Base-by-base conservation (phyloP, 2,329 filamentous ascomycete species). In the Westerdykella ornata region DNA sequence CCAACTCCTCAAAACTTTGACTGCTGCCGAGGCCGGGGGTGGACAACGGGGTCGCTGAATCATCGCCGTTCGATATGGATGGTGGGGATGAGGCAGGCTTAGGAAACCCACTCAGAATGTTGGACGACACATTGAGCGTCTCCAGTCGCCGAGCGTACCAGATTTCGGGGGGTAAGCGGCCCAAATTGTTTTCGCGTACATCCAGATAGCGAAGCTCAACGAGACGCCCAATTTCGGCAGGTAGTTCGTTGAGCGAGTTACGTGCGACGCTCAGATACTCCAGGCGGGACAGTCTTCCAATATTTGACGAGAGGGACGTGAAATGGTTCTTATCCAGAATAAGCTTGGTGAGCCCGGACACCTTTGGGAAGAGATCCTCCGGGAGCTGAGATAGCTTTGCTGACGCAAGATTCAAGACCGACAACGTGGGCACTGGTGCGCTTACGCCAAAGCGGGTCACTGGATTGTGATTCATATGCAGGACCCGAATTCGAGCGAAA, bases 241-340 rank as follows among this genome's bases (percentile, higher is more conserved):
- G 92, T 20, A 98, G 71, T 51, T 86, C 82, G 45, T 83, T 85
- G 3, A 98, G 75, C 0, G 85, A 84, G 61, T 98, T 98, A 65
- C 90, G 86, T 30, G 89, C 88, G 49, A 97, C 88, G 66, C 88
- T 97, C 59, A 98, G 84, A 64, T 94, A 83, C 59, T 97, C 89
- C 20, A 98, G 72, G 52, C 81, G 85, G 48, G 79, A 80, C 34
- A 98, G 71, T 48, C 84, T 85, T 13, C 90, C 89, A 45, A 98
- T 85, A 46, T 94, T 84, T 41, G 80, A 76, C 0, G 90, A 92
- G 17, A 98, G 71, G 1, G 87, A 90, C 0, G 92, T 88, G 54
- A 98, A 94, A 62, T 96, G 94, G 58, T 98, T 98, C 62, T 87
- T 89, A 68, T 96, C 90, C 40, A 98, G 74, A 14, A 90, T 83